Conservation (phyloP, 208 protist genomes). For the Wallacemonas sp. region DNA sequence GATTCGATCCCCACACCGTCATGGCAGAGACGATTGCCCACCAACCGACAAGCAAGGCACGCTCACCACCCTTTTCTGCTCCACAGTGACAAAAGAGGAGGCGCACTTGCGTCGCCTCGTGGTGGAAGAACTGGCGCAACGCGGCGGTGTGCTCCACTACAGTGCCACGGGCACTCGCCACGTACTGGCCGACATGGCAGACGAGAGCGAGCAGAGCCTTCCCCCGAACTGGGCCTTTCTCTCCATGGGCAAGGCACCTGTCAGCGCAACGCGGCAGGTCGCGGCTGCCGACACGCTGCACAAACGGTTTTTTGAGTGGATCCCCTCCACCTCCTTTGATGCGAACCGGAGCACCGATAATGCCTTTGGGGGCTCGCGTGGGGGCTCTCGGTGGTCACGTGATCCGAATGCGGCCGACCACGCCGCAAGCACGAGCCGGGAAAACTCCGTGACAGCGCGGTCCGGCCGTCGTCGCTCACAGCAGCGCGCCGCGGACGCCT, state of each 20-base stretch:
- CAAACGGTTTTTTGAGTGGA: slow-evolving; percentile 6
- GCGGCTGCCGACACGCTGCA: background rate
- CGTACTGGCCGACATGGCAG: background rate
- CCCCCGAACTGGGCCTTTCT: background rate
- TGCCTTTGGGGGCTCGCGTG: no score
- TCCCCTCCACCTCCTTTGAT: background rate
- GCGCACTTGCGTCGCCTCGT: background rate
- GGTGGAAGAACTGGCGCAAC: background rate
- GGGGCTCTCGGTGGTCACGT: no score
- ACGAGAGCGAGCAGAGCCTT: background rate
- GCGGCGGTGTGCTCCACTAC: background rate
- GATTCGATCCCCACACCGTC: no score
- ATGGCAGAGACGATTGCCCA: no score
- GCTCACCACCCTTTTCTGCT: background rate
- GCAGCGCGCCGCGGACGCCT: background rate
- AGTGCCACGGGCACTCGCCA: background rate
- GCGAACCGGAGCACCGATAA: background rate
- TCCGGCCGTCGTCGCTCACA: slow-evolving; percentile 10
- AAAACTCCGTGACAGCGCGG: background rate
- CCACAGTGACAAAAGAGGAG: background rate
- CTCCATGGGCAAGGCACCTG: background rate
- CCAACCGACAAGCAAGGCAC: no score
- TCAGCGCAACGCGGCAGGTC: background rate
- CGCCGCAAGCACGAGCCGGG: background rate
- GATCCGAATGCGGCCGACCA: background rate